Evolutionary conservation across 306 rosid genomes (phyloP).

Genomic region (Prosopis cineraria): DNA sequence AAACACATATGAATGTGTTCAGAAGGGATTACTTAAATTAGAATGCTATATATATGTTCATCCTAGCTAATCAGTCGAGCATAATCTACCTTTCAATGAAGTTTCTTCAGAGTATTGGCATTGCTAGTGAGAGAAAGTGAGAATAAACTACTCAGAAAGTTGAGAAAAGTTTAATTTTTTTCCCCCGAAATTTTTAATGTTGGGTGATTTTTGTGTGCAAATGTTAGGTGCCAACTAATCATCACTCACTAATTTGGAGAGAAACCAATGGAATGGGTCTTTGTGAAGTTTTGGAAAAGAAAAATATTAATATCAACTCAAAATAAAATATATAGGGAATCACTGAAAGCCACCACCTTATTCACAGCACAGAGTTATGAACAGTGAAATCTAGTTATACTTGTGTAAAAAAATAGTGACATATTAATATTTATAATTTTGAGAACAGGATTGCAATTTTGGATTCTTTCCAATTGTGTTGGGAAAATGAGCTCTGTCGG

Average conservation of each 20-base stretch:
- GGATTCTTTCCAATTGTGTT: no score
- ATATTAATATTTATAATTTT: background rate
- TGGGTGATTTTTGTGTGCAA: constrained; percentile 3
- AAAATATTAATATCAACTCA: background rate
- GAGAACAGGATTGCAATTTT: background rate
- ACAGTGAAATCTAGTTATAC: background rate
- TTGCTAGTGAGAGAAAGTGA: constrained; percentile 9
- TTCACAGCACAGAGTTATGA: background rate
- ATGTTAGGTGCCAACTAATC: constrained; percentile 18
- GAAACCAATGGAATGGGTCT: background rate
- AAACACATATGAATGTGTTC: background rate
- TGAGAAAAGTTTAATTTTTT: background rate
- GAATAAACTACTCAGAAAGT: background rate
- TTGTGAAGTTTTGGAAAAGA: constrained; percentile 1
- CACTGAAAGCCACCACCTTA: background rate
- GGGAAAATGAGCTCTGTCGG: background rate
- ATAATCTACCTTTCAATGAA: background rate
- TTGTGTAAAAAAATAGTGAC: background rate
- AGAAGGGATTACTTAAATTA: background rate
- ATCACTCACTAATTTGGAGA: background rate
- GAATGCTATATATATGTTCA: background rate
- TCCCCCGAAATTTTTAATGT: no score
- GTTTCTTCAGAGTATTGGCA: background rate
- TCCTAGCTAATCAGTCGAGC: background rate
- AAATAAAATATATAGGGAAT: background rate